Evolutionary conservation across 2,329 filamentous ascomycete genomes (phyloP).

Genomic region (Talaromyces albobiverticillius): DNA sequence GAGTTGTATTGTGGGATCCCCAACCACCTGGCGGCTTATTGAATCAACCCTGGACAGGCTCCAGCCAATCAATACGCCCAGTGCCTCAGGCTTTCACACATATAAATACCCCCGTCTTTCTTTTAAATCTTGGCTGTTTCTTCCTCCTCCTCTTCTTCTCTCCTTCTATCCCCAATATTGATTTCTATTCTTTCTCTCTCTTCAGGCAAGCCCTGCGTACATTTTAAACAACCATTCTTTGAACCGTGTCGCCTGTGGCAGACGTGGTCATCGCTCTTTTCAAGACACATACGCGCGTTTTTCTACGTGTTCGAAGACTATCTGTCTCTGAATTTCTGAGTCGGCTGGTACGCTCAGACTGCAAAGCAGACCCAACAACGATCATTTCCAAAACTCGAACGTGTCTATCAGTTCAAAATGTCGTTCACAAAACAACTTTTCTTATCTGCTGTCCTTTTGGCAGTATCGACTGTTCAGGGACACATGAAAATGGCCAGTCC

Average conservation of each 20-base stretch:
- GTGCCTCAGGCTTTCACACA: not conserved
- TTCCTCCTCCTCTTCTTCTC: not conserved
- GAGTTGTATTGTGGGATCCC: not conserved
- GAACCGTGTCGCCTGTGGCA: slow-evolving; percentile 4
- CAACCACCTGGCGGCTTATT: not conserved
- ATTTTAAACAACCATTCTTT: not conserved
- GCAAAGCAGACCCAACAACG: not conserved
- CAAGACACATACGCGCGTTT: not conserved
- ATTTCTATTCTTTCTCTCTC: not conserved
- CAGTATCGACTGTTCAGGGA: slow-evolving; percentile 59
- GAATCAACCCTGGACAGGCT: not conserved
- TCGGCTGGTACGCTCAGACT: slow-evolving; percentile 7
- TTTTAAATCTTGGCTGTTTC: not conserved
- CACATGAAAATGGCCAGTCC: slow-evolving; percentile 76
- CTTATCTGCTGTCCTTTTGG: slow-evolving; percentile 47
- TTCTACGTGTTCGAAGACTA: not conserved
- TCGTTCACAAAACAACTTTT: not conserved
- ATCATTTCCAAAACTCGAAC: not conserved
- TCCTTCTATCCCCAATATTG: not conserved
- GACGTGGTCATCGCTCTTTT: slow-evolving; percentile 1
- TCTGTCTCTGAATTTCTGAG: not conserved
- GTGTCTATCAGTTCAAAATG: not conserved
- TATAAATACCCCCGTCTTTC: not conserved
- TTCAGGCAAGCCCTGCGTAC: slow-evolving; percentile 5
- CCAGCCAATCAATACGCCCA: slow-evolving; percentile 2